Evolutionary conservation across 1,284 basidiomycete genomes (phyloP), one percentile per base, ranked within the genome.

Genomic region (Trichosporon asahii): DNA sequence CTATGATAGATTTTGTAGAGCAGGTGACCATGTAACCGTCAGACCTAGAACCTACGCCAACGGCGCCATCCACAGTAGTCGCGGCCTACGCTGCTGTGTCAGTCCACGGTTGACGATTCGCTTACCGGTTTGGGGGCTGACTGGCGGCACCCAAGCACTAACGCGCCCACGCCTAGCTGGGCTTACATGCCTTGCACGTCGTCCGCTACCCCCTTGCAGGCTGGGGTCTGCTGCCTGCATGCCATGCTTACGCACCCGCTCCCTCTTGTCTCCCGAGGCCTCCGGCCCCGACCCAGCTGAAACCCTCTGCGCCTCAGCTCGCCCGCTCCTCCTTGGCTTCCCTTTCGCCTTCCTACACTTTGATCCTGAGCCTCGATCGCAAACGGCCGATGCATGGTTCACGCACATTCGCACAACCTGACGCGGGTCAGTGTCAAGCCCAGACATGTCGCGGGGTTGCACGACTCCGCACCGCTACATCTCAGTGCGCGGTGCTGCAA

Each of bases 41-140:
- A n/a, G n/a, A n/a, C n/a, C n/a, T n/a, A n/a, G n/a, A n/a, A n/a
- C n/a, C n/a, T n/a, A n/a, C n/a, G n/a, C n/a, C n/a, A n/a, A n/a
- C 44, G 18, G 44, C n/a, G 6, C 4, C 8, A 46, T n/a, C n/a
- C n/a, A n/a, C n/a, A n/a, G n/a, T n/a, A n/a, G n/a, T n/a, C n/a
- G n/a, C n/a, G n/a, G n/a, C n/a, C n/a, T n/a, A n/a, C n/a, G n/a
- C n/a, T n/a, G n/a, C n/a, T n/a, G n/a, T n/a, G n/a, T n/a, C n/a
- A n/a, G n/a, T 29, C 27, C 27, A 27, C 25, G n/a, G 57, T 61
- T 31, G 57, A 31, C 27, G 55, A 61, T 33, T 61, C 57, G 57
- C 57, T 61, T 61, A 61, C 57, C 57, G 57, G 57, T 61, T 61
- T 61, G 29, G 57, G 55, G 8, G 25, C 55, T 9, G 25, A 12